Base-by-base conservation (phyloP, 192 early-diverging fungal genomes). In the Coemansia guatemalensis region DNA sequence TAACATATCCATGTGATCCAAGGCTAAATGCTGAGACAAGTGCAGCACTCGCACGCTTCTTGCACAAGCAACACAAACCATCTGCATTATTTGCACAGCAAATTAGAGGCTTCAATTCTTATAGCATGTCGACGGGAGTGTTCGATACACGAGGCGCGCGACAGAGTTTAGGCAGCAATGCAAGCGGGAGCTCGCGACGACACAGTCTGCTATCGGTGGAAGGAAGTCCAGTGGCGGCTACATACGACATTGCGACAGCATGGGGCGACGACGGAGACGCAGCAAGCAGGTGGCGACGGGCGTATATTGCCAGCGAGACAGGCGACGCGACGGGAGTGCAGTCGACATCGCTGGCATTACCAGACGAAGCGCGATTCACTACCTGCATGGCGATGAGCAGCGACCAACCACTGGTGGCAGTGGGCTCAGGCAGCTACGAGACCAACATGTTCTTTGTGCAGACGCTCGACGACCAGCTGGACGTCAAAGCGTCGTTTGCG, bases 361-460 rank as follows among this genome's bases (percentile, higher is more conserved):
- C 81, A 2, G 81, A 83, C 55, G 58, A 63, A 20, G 54, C 72
- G 17, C 65, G 73, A n/a, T 83, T 83, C 55, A 75, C 81, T 1
- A 83, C 81, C 2, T 73, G 81, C 54, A 49, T 83, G 64, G 81
- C 81, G 4, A 32, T 77, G 71, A 73, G 70, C 65, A 61, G 71
- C 35, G 77, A 79, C 64, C 65, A 76, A 54, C 67, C 76, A 21
- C 67, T 83, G 25, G 22, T 80, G 51, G 82, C 82, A 0, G 67
- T 75, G 0, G 82, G 82, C 3, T 83, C 82, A 17, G 82, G 77
- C 12, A 73, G 77, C 61, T 59, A 75, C 56, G 71, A 75, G 20
- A 75, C 82, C 12, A 83, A 83, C 60, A 75, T 83, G 65, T 83
- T 80, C 22, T 73, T 83, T n/a, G 77, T 83, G 53, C 76, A 80